Percentiles rank a stretch among this genome's conserved stretches.
These are phyloP conservation scores for Mesembryanthemum crystallinum DNA, from an alignment of 148 eudicot species.

Conservation along the genomic window DNA sequence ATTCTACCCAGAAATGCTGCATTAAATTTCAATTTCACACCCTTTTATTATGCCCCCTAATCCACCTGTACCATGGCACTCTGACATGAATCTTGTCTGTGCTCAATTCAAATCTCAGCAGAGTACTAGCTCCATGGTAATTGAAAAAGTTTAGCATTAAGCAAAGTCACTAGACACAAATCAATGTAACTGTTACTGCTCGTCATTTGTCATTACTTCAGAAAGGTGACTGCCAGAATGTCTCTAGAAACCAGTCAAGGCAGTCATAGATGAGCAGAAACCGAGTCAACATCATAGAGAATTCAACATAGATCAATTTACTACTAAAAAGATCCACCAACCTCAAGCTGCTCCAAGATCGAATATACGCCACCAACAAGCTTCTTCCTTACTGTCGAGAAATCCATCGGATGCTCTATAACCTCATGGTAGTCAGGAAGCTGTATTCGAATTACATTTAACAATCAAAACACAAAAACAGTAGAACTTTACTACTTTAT, in stretches of 20 bases:
- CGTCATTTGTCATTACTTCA: no score
- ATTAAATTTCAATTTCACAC: neutral
- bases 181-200: neutral
- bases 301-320: no score
- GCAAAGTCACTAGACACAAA: neutral
- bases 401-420: constrained; percentile 80
- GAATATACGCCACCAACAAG: constrained; percentile 48
- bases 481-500: neutral
- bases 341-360: constrained; percentile 77
- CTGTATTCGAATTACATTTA: constrained; percentile 32
- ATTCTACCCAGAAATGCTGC: neutral
- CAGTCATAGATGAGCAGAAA: neutral
- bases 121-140: neutral
- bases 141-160: neutral
- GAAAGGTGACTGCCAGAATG: no score
- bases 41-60: neutral
- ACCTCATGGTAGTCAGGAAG: constrained; percentile 84
- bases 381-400: constrained; percentile 73
- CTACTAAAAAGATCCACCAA: constrained; percentile 28
- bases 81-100: neutral
- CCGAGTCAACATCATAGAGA: neutral
- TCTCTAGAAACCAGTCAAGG: no score
- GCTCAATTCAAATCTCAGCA: neutral
- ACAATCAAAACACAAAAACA: neutral
- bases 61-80: neutral